Evolutionary conservation across 2,329 filamentous ascomycete species (phyloP).

Genomic region (Ceratocystis lukuohia): DNA sequence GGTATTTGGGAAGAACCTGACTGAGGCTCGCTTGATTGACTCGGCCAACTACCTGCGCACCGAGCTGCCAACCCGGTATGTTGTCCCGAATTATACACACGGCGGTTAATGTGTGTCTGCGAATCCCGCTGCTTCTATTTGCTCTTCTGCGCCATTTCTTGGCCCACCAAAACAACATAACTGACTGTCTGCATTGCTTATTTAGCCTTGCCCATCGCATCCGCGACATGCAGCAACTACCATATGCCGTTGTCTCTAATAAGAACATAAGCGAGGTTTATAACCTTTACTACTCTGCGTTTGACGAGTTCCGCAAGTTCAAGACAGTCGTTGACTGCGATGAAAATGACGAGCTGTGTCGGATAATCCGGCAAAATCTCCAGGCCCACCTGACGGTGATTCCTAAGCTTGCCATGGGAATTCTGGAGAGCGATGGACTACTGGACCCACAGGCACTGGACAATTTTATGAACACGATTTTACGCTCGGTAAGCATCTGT

Average conservation of each 20-base stretch:
- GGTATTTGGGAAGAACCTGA: slow-evolving; percentile 89
- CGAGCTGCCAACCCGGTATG: slow-evolving; percentile 72
- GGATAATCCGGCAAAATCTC: slow-evolving; percentile 63
- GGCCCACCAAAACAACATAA: neutral
- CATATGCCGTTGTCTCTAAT: slow-evolving; percentile 94
- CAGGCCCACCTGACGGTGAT: slow-evolving; percentile 87
- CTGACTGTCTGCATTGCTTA: neutral
- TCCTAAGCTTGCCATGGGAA: slow-evolving; percentile 84
- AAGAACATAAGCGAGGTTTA: slow-evolving; percentile 88
- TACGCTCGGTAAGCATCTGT: slow-evolving; percentile 58
- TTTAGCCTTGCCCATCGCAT: slow-evolving; percentile 77
- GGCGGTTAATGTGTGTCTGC: neutral
- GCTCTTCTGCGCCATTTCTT: too few species aligned
- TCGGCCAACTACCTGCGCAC: slow-evolving; percentile 96
- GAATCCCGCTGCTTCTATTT: neutral
- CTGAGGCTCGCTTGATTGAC: slow-evolving; percentile 75
- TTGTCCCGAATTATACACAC: neutral
- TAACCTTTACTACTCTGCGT: slow-evolving; percentile 93
- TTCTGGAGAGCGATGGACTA: slow-evolving; percentile 74
- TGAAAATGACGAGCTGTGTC: slow-evolving; percentile 81
- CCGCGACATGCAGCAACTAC: slow-evolving; percentile 91
- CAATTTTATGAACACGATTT: slow-evolving; percentile 85
- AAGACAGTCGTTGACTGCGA: slow-evolving; percentile 72
- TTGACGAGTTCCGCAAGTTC: slow-evolving; percentile 75
- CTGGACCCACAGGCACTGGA: slow-evolving; percentile 75